These are phyloP conservation scores for Bruguiera parviflora DNA, from an alignment of 345 rosid genomes.

Conservation along the genomic window DNA sequence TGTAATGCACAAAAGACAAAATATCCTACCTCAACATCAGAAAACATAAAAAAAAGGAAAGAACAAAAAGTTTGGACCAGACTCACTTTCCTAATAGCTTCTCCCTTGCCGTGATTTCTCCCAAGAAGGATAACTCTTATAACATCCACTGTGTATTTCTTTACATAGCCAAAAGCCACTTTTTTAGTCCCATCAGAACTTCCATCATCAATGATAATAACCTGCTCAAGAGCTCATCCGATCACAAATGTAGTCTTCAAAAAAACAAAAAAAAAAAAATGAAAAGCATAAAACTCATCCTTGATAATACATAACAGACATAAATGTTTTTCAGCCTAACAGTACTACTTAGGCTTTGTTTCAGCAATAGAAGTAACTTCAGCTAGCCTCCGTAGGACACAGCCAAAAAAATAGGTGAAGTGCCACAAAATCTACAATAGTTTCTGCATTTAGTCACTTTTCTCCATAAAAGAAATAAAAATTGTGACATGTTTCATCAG, in stretches of 20 bases:
- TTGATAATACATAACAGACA: not conserved
- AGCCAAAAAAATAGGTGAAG: not conserved
- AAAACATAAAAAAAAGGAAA: not conserved
- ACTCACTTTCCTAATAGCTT: conserved; percentile 98
- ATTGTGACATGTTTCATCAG: no score
- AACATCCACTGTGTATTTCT: conserved; percentile 65
- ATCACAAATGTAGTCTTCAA: conserved; percentile 7
- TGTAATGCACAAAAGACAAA: conserved; percentile 11
- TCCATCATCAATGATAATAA: conserved; percentile 91
- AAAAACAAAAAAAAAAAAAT: not conserved
- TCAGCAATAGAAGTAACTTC: not conserved
- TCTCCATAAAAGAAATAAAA: no score
- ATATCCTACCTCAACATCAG: conserved; percentile 9
- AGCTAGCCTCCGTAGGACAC: not conserved
- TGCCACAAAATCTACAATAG: not conserved
- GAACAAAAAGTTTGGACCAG: conserved; percentile 19
- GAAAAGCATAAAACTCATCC: not conserved
- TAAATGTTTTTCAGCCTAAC: not conserved
- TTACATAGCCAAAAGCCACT: conserved; percentile 78
- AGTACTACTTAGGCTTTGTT: not conserved
- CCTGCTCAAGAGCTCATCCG: conserved; percentile 39
- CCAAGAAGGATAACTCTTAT: conserved; percentile 89
- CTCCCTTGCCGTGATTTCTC: conserved; percentile 96
- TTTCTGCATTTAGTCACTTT: not conserved
- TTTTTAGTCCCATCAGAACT: conserved; percentile 81